Evolutionary conservation across 192 early-diverging fungal species (phyloP), one percentile per base, ranked within the genome.

Genomic region (Coemansia sp.): DNA sequence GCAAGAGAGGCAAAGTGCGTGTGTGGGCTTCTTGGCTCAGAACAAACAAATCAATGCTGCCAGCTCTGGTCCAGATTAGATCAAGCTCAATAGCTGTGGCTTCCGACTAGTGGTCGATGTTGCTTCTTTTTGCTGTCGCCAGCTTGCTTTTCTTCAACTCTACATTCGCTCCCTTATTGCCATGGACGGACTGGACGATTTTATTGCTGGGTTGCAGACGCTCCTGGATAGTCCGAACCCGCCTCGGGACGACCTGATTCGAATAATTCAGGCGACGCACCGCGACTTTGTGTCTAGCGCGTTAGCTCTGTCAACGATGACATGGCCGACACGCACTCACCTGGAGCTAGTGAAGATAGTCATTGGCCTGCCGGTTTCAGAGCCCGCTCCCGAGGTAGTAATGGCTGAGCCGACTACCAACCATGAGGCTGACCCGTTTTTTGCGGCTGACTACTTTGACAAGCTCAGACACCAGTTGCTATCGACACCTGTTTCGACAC

Each of bases 281-380:
- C 72, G 70, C 53, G 78, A 73, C 12, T 80, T 80, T 43, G 63
- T 80, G 9, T 56, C 69, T 38, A 72, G 55, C 41, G 78, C 78
- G 2, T 62, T 80, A 21, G 57, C 69, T 7, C n/a, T 69, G 28
- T 71, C 78, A 3, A 80, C 78, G 3, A 13, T 80, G 45, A 55
- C 38, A 4, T 80, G 78, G 78, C 73, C 78, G 3, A 75, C 73
- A 5, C 73, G 63, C 13, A 80, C 78, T 8, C 73, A 75, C 66
- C 34, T 80, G 53, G 78, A 80, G 63, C 78, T 80, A n/a, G 78
- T 80, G n/a, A 80, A 75, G 38, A 75, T 80, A 41, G 34, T 69
- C 16, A 68, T 80, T 42, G 42, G 63, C 59, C 53, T 75, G 31
- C 73, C 73, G 6, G 59, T 75, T 4, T 59, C 62, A 0, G 69